Base-by-base conservation (phyloP, 2,329 filamentous ascomycete genomes). In the Zymoseptoria brevis region DNA sequence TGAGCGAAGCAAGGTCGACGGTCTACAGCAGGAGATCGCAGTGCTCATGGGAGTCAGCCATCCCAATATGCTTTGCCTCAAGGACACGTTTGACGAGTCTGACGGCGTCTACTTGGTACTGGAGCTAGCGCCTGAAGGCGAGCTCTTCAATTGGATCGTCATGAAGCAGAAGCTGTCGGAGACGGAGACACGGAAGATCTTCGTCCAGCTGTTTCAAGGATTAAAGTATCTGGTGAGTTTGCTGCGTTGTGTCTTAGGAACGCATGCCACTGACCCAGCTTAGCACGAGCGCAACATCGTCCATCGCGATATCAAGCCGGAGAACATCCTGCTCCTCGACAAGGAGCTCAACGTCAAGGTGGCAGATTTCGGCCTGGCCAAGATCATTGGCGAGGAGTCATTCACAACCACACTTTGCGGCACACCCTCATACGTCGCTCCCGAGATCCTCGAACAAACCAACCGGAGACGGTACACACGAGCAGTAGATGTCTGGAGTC, bases 41-140 rank as follows among this genome's bases (percentile, higher is more conserved):
- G 90, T 99, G 16, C 77, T 99, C 61, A 97, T 96, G 91, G 86
- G 91, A n/a, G 90, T 99, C 62, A 96, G 89, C 71, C 94, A 99
- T 73, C 89, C 91, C 3, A 94, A 95, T 66, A 83, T 99, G 56
- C 80, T 99, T 13, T 96, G 92, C 72, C 79, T 99, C 57, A 96
- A 96, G 74, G 92, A 96, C 66, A 96, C 91, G 0, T 99, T 96
- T 72, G 89, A 96, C 69, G 94, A 99, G 73, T 82, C 83, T 54
- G 90, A 94, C 66, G 90, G 89, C 1, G 90, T 96, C 19, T 97
- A 96, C 72, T 79, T 99, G 50, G 87, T 99, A 9, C 77, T 97
- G 54, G 94, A 99, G 73, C 81, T 97, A 67, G 93, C 93, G 1
- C 80, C 90, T 0, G 91, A 96, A 74, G 94, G 94, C 68, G 95